Base-by-base conservation (phyloP, 2,329 filamentous ascomycete species). In the Fusarium longipes region DNA sequence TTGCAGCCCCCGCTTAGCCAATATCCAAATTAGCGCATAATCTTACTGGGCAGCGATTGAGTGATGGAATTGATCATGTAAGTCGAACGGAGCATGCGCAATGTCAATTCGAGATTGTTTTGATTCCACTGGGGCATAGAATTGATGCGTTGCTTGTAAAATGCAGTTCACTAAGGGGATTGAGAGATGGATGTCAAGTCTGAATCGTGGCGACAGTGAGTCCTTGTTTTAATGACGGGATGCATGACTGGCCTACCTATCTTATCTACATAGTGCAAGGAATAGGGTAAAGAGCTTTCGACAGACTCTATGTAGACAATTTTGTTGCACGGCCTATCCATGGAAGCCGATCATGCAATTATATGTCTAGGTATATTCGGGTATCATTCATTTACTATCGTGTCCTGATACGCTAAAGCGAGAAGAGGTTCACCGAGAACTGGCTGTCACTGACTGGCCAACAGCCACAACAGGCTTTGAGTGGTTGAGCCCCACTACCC, bases 21-120 rank as follows among this genome's bases (percentile, higher is more conserved):
- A 72, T 74, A 72, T 71, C 29, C 61, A 61, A 63, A 62, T 73
- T 70, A 71, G 68, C 51, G 66, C 70, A 73, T 73, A 72, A 51
- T 65, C 51, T 67, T 44, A 54, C 33, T 45, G 36, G 35, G 22
- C 40, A 53, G 57, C 27, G 33, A 14, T 60, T 45, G 36, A 38
- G 20, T 40, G 11, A n/a, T 32, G 30, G 18, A 33, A 44, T 39
- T 36, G 24, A 42, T 43, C 24, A 32, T 61, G 15, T 32, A 52
- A 57, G 56, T 30, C 42, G 45, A 36, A 20, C 15, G 12, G 7
- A 15, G 29, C 8, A 38, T 27, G 10, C 17, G 15, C 5, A 11
- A 36, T 36, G 20, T 20, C 6, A 27, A 48, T 20, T 36, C 17
- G 15, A 27, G 7, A 17, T 24, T 25, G n/a, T 6, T 15, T 15